Base-by-base conservation (phyloP, 139 green algal genomes). In the Tetradesmus obliquus region DNA sequence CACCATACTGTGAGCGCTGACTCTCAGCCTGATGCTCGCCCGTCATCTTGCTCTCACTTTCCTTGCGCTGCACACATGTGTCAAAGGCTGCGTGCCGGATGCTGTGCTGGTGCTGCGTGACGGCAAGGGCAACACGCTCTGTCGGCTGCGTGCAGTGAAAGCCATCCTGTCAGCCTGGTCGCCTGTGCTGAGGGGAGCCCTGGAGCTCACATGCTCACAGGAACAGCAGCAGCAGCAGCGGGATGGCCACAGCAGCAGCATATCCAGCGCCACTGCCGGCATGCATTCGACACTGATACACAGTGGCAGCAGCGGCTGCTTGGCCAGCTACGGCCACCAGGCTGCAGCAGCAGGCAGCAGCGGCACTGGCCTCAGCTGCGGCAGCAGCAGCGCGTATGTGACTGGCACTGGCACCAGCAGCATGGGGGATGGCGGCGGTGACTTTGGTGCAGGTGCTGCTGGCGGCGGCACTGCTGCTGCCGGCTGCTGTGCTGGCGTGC, bases 91-190 rank as follows among this genome's bases (percentile, higher is more conserved):
- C 22, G 55, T 62, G 2, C 79, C 79, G 20, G 88, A 86, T n/a
- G 76, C 53, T 9, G 22, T 81, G 55, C 88, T 91, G 8, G 88
- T 90, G 55, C 79, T 91, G 60, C 24, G 79, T 24, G 79, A 91
- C 57, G 55, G 4, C 9, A 86, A 91, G 54, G 79, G 76, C 24
- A 87, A 81, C 54, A 86, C 32, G 10, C 32, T 91, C 45, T 51
- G 20, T 4, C 76, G 79, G 9, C 55, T 91, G 7, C 60, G 55
- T 15, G 88, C 88, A 79, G 88, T 86, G 2, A 79, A 62, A 20
- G 88, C 88, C 6, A 86, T 79, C 4, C 32, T 91, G 20, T 24
- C 71, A 55, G 71, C 71, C 5, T 90, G 86, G 86, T 90, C 86
- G 1, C 86, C 86, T 54, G 86, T 90, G 1, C 53, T 90, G 69